A percentile compares a stretch with the other conserved stretches of the same genome.
These are phyloP conservation scores for Amanita fuliginea DNA, from an alignment of 768 basidiomycete species.

Conservation along the genomic window DNA sequence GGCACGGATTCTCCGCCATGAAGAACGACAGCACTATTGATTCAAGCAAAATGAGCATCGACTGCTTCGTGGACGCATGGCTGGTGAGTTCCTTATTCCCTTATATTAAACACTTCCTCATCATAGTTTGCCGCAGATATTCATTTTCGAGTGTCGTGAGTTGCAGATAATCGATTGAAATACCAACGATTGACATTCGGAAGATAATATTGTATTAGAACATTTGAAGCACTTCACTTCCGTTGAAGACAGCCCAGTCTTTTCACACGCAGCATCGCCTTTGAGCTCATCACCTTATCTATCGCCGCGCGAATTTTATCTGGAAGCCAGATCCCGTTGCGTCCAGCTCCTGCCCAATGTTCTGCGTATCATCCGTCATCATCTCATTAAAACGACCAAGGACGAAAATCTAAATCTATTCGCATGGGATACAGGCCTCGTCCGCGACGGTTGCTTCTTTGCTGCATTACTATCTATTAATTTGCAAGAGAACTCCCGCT, in stretches of 20 bases:
- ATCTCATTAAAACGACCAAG: constrained; percentile 23
- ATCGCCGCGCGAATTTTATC: constrained; percentile 33
- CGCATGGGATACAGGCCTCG: constrained; percentile 75
- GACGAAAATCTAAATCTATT: constrained; percentile 42
- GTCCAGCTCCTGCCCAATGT: constrained; percentile 37
- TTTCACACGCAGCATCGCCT: constrained; percentile 30
- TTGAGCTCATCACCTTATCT: constrained; percentile 33
- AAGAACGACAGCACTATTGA: constrained; percentile 22
- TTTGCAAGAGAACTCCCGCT: constrained; percentile 34
- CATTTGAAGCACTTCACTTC: constrained; percentile 54
- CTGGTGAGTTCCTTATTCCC: constrained; percentile 34
- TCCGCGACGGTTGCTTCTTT: constrained; percentile 86
- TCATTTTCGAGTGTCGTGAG: constrained; percentile 84
- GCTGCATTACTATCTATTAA: constrained; percentile 70
- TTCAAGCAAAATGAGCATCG: constrained; percentile 27
- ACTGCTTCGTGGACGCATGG: constrained; percentile 75
- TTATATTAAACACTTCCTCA: constrained; percentile 9
- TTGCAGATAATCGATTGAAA: constrained; percentile 12
- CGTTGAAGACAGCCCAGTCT: constrained; percentile 17
- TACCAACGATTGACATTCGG: constrained; percentile 8
- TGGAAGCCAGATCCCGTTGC: constrained; percentile 40
- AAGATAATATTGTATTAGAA: constrained; percentile 82
- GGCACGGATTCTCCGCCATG: constrained; percentile 74
- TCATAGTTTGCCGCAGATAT: constrained; percentile 40
- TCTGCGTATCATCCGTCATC: constrained; percentile 38